Base-by-base conservation (phyloP, 2,329 filamentous ascomycete genomes). In the Alternaria triticina region DNA sequence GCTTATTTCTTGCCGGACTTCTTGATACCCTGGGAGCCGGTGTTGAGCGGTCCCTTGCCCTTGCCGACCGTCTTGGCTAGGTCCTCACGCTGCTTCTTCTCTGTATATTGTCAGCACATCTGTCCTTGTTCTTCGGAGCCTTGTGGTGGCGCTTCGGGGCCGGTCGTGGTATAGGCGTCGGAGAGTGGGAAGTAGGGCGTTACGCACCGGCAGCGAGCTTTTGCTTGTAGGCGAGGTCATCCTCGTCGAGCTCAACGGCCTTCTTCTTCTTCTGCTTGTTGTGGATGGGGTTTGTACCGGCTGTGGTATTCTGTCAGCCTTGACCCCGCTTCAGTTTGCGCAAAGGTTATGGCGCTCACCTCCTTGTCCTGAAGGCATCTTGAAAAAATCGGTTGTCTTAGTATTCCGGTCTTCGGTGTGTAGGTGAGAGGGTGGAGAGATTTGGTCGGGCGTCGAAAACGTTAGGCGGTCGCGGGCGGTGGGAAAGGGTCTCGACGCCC, bases 1-100 rank as follows among this genome's bases (percentile, higher is more conserved):
- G 72, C 66, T 76, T 74, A 97, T 90, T 97, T 97, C 74, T 97
- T 97, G 82, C 94, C 94, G 66, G 92, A 96, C 89, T 97, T 97
- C 90, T 97, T 97, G 86, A 98, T 97, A 67, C 93, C 94, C 83
- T 96, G 93, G 52, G 86, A 82, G 33, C 93, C 94, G 30, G 89
- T 91, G 83, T 94, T 94, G 79, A 97, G 80, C 40, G 95, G 94
- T 4, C 95, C 95, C 75, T 91, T 90, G 49, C 92, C 90, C 84
- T 93, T 92, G 65, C 89, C 86, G 9, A 90, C 90, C 83, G 92
- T 91, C 67, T 89, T 86, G n/a, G 90, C 89, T 83, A 96, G 79
- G 10, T 94, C 93, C 43, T 79, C 77, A 62, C 77, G 77, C 10
- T 77, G 83, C 84, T 96, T 95, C 81, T 85, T 85, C 72, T 85